Conservation (phyloP, 495 filamentous ascomycete species). For the Hyaloscypha bicolor region DNA sequence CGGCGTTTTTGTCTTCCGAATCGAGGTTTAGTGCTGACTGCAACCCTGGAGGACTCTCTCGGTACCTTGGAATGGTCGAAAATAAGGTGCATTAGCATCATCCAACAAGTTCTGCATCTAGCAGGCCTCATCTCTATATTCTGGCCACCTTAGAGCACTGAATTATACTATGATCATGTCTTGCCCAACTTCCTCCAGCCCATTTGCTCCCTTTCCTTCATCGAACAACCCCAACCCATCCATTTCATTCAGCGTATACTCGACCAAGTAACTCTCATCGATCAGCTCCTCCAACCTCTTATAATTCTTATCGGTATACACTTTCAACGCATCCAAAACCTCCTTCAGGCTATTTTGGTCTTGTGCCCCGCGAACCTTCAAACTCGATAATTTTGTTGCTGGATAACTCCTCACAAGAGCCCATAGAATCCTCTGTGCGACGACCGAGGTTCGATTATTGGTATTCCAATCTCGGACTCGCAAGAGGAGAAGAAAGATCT, state of each 20-base stretch:
- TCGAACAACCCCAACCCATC: conserved; percentile 41
- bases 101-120: no score
- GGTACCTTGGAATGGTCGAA: no score
- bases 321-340: conserved; percentile 76
- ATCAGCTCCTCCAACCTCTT: conserved; percentile 81
- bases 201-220: conserved; percentile 5
- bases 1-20: no score
- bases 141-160: not conserved
- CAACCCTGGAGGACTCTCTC: no score
- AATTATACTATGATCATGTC: conserved; percentile 27
- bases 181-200: not conserved
- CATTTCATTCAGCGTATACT: conserved; percentile 93
- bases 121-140: no score
- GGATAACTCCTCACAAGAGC: conserved; percentile 78
- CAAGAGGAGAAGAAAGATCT: conserved; percentile 77
- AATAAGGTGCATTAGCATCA: no score
- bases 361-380: conserved; percentile 63
- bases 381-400: conserved; percentile 61
- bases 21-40: no score
- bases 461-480: conserved; percentile 95
- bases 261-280: conserved; percentile 93
- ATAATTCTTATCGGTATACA: conserved; percentile 92
- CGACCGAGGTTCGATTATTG: conserved; percentile 80
- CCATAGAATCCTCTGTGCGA: conserved; percentile 85
- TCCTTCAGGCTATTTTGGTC: conserved; percentile 73